Evolutionary conservation across 495 filamentous ascomycete species (phyloP).

Genomic region (Mytilinidion resinicola): DNA sequence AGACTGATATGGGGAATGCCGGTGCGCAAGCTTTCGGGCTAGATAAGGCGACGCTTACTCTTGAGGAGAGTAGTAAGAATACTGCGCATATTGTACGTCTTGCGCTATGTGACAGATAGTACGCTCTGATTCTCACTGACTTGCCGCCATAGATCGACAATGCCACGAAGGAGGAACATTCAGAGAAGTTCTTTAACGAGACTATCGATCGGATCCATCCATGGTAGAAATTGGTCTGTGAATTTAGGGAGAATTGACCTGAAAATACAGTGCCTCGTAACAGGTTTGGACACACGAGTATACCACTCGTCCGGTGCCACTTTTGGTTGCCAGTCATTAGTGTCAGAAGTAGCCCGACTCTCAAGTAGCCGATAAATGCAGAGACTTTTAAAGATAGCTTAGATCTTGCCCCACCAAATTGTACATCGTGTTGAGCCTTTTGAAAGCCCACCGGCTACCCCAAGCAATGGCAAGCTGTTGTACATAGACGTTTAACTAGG

Average conservation of each 20-base stretch:
- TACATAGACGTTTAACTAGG: neutral
- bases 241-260: neutral
- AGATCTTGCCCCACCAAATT: too few relatives aligned
- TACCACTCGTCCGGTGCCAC: too few relatives aligned
- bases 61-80: conserved; percentile 3
- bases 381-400: too few relatives aligned
- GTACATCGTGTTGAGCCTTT: too few relatives aligned
- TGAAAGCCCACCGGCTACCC: too few relatives aligned
- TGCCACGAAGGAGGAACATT: conserved; percentile 4
- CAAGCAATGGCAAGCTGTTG: too few relatives aligned
- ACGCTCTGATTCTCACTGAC: neutral
- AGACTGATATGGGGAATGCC: conserved; percentile 15
- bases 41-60: conserved; percentile 8
- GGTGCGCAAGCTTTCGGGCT: conserved; percentile 5
- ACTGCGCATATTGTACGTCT: conserved; percentile 16
- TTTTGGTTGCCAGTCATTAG: too few relatives aligned
- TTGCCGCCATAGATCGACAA: conserved; percentile 1
- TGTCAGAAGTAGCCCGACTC: too few relatives aligned
- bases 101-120: neutral
- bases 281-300: too few relatives aligned
- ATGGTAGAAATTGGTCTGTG: neutral
- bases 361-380: too few relatives aligned
- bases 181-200: conserved; percentile 11
- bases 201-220: conserved; percentile 6
- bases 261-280: neutral